Conservation (phyloP, 495 filamentous ascomycete genomes). For the Aspergillus campestris region DNA sequence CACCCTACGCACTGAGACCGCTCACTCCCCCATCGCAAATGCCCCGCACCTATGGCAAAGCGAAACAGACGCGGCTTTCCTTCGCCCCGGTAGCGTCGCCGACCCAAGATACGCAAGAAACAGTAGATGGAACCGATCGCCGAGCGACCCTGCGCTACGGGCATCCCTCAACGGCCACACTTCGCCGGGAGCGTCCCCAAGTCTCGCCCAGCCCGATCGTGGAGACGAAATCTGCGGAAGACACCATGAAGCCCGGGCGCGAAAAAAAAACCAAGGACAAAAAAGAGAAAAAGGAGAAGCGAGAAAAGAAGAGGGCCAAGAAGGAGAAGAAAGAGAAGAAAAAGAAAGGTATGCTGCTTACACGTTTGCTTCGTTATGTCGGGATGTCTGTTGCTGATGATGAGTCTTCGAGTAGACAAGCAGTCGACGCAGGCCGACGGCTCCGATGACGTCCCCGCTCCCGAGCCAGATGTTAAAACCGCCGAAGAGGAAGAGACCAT, state of each 20-base stretch:
- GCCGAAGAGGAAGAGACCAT: too few species aligned
- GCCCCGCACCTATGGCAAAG: constrained; percentile 32
- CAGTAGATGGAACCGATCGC: constrained; percentile 16
- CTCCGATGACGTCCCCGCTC: too few species aligned
- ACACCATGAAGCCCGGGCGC: not conserved
- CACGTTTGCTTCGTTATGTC: too few species aligned
- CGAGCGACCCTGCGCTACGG: constrained; percentile 31
- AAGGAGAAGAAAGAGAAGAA: not conserved
- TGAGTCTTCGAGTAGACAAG: too few species aligned
- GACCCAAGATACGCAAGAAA: not conserved
- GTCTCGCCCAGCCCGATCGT: not conserved
- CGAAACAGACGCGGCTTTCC: constrained; percentile 41
- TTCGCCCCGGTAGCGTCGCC: constrained; percentile 27
- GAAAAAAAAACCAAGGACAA: constrained; percentile 1
- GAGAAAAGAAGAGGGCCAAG: not conserved
- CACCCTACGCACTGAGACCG: not conserved
- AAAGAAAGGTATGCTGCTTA: not conserved
- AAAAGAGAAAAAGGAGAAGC: not conserved
- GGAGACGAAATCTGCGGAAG: constrained; percentile 1
- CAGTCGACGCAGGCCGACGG: not conserved
- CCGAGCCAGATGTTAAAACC: too few species aligned
- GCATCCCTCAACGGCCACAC: constrained; percentile 25
- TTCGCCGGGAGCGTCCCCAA: constrained; percentile 7
- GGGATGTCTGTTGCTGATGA: too few species aligned
- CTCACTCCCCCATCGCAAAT: constrained; percentile 15